Base-by-base conservation (phyloP, 192 early-diverging fungal species). In the Funneliformis geosporum region DNA sequence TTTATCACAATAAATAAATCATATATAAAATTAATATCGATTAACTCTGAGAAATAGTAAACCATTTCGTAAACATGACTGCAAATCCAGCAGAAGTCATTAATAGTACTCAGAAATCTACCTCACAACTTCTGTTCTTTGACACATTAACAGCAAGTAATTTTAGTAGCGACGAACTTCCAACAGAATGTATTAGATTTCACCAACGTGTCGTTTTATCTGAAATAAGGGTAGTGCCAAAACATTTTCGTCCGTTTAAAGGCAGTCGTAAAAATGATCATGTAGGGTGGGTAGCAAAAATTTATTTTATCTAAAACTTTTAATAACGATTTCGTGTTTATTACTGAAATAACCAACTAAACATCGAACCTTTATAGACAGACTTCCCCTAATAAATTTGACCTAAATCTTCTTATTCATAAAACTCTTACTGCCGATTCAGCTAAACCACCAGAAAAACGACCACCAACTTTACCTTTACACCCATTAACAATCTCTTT, bases 381-480 rank as follows among this genome's bases (percentile, higher is more conserved):
- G 76, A 80, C 79, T 47, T 77, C 74, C 16, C 79, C 79, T 10
- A n/a, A 79, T 50, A 72, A 80, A 25, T 75, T 80, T 27, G 74
- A 72, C n/a, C 74, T 80, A n/a, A 50, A 80, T 9, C 74, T 80
- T 59, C 79, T 80, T 23, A 75, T 80, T 64, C 79, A 80, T 60
- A 80, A 80, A 59, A 80, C 72, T 60, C 39, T 64, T 16, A 71
- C 79, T 28, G 21, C 73, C 14, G 69, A 80, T 64, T 40, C 42
- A 14, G 38, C 79, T 21, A 75, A 80, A 64, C 43, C 71, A 16
- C 78, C 39, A 9, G 62, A 80, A 64, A 80, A 80, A 55, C 59
- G 73, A 8, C 73, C 72, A 25, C 61, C 73, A 21, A 71, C 33
- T 23, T 67, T 66, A 42, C 74, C 71, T 46, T 39, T 80, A 42